Evolutionary conservation across 179 eudicot species (phyloP).

Genomic region (Silene noctiflora): DNA sequence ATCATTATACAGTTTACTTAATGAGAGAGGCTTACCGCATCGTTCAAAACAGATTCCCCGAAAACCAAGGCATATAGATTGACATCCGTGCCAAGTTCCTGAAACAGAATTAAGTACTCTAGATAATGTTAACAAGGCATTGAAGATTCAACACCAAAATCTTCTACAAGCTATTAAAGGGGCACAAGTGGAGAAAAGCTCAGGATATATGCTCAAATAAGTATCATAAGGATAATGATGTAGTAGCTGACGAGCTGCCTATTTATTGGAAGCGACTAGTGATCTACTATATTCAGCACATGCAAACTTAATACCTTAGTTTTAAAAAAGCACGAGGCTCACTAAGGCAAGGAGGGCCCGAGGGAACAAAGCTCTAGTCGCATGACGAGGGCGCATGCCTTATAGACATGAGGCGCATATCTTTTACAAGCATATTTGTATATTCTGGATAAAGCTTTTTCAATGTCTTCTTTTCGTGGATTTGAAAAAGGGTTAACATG

Average conservation of each 20-base stretch:
- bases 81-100: slow-evolving; percentile 97
- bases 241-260: not conserved
- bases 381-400: too few species aligned
- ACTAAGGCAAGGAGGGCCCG: too few species aligned
- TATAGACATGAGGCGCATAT: too few species aligned
- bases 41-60: slow-evolving; percentile 98
- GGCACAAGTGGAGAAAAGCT: not conserved
- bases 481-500: too few species aligned
- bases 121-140: slow-evolving; percentile 5
- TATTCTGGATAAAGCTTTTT: too few species aligned
- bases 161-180: not conserved
- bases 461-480: too few species aligned
- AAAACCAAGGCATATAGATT: slow-evolving; percentile 98
- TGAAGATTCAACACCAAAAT: not conserved
- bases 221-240: not conserved
- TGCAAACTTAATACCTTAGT: not conserved
- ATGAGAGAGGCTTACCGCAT: slow-evolving; percentile 66
- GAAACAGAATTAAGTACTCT: slow-evolving; percentile 16
- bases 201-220: not conserved
- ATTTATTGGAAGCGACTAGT: not conserved
- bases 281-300: not conserved
- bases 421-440: too few species aligned
- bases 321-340: too few species aligned
- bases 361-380: too few species aligned
- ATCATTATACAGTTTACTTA: slow-evolving; percentile 23